Base-by-base conservation (phyloP, 2,329 filamentous ascomycete species). In the Aureobasidium subglaciale region DNA sequence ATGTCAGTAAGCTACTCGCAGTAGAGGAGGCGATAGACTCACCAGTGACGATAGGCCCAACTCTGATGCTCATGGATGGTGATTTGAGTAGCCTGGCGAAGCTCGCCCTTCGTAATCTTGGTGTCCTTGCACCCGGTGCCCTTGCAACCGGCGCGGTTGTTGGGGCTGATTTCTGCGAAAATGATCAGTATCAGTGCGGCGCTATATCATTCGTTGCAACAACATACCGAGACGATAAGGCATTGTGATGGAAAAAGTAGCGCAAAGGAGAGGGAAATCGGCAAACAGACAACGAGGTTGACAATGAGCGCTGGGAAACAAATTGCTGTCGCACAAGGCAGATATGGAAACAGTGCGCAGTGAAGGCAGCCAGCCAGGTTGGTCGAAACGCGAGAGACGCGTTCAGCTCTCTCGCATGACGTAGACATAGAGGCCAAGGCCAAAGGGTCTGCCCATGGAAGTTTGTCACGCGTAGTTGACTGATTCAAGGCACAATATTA, bases 41-140 rank as follows among this genome's bases (percentile, higher is more conserved):
- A 95, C 92, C 92, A 96, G 69, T 97, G 92, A 67, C 86, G 87
- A 84, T 87, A 97, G 56, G 75, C 70, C 82, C 84, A 95, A 65
- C 78, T 79, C 38, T 81, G 81, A 65, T 84, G 78, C 1, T 75
- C 74, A 1, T 73, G 50, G 61, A 86, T 79, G 8, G 79, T 80
- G 60, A 95, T 80, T 77, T 85, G 88, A 20, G 78, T 79, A 38
- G 88, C 92, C 53, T 90, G 81, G 55, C 92, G 86, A 2, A 96
- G 73, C 61, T 89, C 83, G 56, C 86, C 89, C 73, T 95, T 95
- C 24, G 65, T 62, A 65, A 95, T 89, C 73, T 95, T 96, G 65
- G 78, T 73, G 2, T 86, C 78, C 70, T 90, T 90, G 78, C 92
- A 96, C 60, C 84, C 77, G 5, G 75, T 77, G 66, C 85, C 85